Percentiles rank a stretch among this genome's conserved stretches.
Evolutionary conservation across 1,139 yeast species (phyloP).

Genomic region (Pichia norvegensis): DNA sequence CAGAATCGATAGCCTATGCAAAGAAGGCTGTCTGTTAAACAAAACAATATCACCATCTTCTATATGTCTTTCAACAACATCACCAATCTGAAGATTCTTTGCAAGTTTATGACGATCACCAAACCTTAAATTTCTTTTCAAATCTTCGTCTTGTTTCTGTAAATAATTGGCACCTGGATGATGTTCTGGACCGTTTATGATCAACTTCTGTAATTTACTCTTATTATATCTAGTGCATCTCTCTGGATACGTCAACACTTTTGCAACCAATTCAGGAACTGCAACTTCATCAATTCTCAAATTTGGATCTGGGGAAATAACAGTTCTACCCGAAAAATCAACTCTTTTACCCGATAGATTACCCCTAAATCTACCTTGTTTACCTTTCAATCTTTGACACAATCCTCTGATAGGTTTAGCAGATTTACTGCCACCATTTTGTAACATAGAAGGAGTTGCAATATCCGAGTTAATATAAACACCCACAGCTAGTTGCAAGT

Average conservation of each 20-base stretch:
- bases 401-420: conserved; percentile 90
- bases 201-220: conserved; percentile 62
- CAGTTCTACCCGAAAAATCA: conserved; percentile 97
- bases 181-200: conserved; percentile 75
- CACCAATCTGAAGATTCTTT: conserved; percentile 71
- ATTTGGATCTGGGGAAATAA: conserved; percentile 98
- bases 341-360: conserved; percentile 97
- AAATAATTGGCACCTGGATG: conserved; percentile 98
- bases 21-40: conserved; percentile 95
- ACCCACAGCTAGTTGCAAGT: conserved; percentile 87
- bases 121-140: conserved; percentile 80
- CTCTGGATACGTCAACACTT: conserved; percentile 93
- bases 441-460: conserved; percentile 71
- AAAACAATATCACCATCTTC: conserved; percentile 96
- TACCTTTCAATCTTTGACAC: conserved; percentile 96
- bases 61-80: conserved; percentile 93
- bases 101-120: conserved; percentile 83
- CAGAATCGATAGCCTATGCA: conserved; percentile 87
- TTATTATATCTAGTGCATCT: conserved; percentile 83
- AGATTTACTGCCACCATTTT: conserved; percentile 51
- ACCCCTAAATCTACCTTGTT: conserved; percentile 98
- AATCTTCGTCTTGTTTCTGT: conserved; percentile 71
- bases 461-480: conserved; percentile 97
- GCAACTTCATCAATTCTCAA: conserved; percentile 93
- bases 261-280: conserved; percentile 95